Evolutionary conservation across 352 stramenopile genomes (phyloP), one percentile per base, ranked within the genome.

Genomic region (Phytophthora pistaciae): DNA sequence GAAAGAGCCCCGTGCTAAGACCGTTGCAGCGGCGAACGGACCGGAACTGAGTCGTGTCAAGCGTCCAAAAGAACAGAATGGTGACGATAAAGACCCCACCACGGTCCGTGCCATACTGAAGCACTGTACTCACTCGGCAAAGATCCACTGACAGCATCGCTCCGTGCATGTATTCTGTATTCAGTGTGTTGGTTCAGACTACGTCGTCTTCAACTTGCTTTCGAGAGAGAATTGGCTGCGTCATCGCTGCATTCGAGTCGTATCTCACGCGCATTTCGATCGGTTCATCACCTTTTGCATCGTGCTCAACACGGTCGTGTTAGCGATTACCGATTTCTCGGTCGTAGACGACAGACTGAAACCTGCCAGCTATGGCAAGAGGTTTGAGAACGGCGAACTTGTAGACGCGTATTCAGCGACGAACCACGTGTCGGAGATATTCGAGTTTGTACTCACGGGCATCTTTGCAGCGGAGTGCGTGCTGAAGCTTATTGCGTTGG

Each of bases 401-500:
- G 64, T 87, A 1, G 50, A 55, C 0, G 73, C 67, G 0, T 77
- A 78, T 49, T 89, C 83, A 1, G 31, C 64, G 6, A 64, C 70
- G 0, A 27, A 92, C 57, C 73, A 65, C 16, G 65, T 90, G 4
- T 64, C 95, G 0, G 74, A 91, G 48, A 56, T 78, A 5, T 86
- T 88, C 2, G 90, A 97, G 52, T 48, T 79, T 6, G 74, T 90
- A 0, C 97, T 97, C 64, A 97, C 90, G 1, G 54, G 77, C 0
- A 70, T 97, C 14, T 98, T 98, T 70, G 82, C 88, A 1, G 31
- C 89, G 1, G 94, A 98, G 63, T 87, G 83, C 21, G 27, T 88
- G 8, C 63, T 98, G n/a, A 98, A 98, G 68, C 91, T 98, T 50
- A 68, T 97, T 20, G 89, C 89, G 0, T 80, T 97, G 67, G 93